Evolutionary conservation across 2,329 filamentous ascomycete species (phyloP).

Genomic region (Aspergillus amoenus): DNA sequence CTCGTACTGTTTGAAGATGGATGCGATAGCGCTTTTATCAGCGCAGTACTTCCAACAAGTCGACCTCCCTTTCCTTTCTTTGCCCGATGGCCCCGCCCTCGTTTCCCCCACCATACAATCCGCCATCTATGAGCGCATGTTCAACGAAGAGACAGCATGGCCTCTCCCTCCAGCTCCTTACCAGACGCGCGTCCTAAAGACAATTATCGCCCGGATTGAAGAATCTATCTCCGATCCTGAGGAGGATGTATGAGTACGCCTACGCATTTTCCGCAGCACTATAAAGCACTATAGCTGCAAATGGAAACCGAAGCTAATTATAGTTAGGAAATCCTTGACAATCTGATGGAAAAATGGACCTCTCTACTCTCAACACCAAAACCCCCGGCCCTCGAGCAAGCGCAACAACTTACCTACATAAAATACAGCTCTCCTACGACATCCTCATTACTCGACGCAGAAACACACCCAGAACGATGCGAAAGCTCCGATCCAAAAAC

Average conservation of each 20-base stretch:
- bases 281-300: not conserved
- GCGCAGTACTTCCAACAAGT: constrained; percentile 81
- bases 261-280: not conserved
- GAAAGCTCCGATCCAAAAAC: constrained; percentile 7
- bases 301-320: not conserved
- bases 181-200: constrained; percentile 70
- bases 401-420: constrained; percentile 71
- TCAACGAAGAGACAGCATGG: constrained; percentile 56
- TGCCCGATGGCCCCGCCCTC: constrained; percentile 59
- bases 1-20: not conserved
- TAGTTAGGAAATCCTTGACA: constrained; percentile 75
- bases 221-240: constrained; percentile 76
- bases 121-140: constrained; percentile 65
- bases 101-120: constrained; percentile 63
- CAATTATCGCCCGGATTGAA: constrained; percentile 69
- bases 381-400: constrained; percentile 63
- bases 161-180: constrained; percentile 68
- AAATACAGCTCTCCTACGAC: constrained; percentile 59
- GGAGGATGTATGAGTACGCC: constrained; percentile 65
- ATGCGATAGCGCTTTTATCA: constrained; percentile 37
- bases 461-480: not conserved
- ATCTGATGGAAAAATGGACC: constrained; percentile 70
- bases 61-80: constrained; percentile 59
- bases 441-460: not conserved
- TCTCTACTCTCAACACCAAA: constrained; percentile 63